These are phyloP conservation scores for Cladosporium sp. DNA, from an alignment of 2,329 filamentous ascomycete species.

Conservation along the genomic window DNA sequence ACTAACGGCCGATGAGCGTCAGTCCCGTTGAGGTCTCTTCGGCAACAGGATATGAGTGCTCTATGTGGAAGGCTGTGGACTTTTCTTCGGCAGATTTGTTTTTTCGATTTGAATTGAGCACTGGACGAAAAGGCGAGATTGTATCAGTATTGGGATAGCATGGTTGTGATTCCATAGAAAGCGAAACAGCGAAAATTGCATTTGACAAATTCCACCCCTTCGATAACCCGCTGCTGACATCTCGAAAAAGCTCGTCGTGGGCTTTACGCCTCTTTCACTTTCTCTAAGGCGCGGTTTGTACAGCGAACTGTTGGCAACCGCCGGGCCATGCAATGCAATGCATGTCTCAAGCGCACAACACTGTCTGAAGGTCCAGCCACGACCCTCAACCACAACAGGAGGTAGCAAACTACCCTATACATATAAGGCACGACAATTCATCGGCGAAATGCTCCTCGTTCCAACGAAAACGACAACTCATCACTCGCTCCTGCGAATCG, in stretches of 20 bases:
- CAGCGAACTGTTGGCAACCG: neutral
- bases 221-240: too few species aligned
- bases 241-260: too few species aligned
- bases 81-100: neutral
- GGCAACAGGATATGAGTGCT: neutral
- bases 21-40: neutral
- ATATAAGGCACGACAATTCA: too few species aligned
- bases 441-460: too few species aligned
- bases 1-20: slow-evolving; percentile 1
- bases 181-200: neutral
- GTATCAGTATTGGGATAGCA: slow-evolving; percentile 7
- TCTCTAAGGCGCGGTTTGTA: neutral
- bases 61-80: neutral
- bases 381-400: too few species aligned
- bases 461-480: too few species aligned
- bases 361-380: too few species aligned
- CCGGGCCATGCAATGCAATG: neutral
- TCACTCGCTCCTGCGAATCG: too few species aligned
- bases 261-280: too few species aligned
- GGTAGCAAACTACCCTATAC: too few species aligned
- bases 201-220: neutral
- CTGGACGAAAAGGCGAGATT: neutral
- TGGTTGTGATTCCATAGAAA: neutral
- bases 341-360: neutral
- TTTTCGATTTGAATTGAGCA: neutral